phyloP scores from a whole-genome alignment of 305 asterid genomes.

The Rubia peregrina region DNA sequence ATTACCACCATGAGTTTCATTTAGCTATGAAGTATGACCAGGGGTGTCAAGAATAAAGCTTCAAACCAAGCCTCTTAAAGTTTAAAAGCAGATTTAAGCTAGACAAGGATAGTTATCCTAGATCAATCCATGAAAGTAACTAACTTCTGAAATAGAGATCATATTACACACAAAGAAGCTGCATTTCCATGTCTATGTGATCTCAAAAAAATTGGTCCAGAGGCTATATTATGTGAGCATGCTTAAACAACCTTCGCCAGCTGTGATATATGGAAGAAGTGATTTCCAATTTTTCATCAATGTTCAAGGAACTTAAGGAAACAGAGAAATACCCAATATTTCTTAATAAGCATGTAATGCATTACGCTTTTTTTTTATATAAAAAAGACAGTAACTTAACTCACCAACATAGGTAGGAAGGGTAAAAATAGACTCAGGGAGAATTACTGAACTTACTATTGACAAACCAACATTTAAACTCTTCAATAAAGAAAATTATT shows the following conservation, averaged over 20 bases:
- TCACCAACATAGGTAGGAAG: neutral
- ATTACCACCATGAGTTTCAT: neutral
- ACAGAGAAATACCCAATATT: neutral
- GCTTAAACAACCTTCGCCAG: conserved; percentile 20
- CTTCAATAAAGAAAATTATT: neutral
- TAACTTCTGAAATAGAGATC: conserved; percentile 26
- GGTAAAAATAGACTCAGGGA: neutral
- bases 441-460: neutral
- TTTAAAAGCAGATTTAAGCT: conserved; percentile 9
- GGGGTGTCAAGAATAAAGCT: conserved; percentile 2
- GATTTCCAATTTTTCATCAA: conserved; percentile 8
- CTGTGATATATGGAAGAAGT: conserved; percentile 17
- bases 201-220: conserved; percentile 26
- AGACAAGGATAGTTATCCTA: conserved; percentile 12
- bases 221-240: conserved; percentile 12
- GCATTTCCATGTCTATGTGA: conserved; percentile 24
- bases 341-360: neutral
- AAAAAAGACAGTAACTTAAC: neutral
- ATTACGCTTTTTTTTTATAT: neutral
- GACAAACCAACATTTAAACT: neutral
- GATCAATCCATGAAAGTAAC: conserved; percentile 23
- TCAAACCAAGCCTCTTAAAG: neutral
- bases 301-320: neutral
- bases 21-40: neutral
- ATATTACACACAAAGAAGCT: conserved; percentile 24